Evolutionary conservation across 805 yeast species (phyloP).

Genomic region (Pichia nanzhaoensis): DNA sequence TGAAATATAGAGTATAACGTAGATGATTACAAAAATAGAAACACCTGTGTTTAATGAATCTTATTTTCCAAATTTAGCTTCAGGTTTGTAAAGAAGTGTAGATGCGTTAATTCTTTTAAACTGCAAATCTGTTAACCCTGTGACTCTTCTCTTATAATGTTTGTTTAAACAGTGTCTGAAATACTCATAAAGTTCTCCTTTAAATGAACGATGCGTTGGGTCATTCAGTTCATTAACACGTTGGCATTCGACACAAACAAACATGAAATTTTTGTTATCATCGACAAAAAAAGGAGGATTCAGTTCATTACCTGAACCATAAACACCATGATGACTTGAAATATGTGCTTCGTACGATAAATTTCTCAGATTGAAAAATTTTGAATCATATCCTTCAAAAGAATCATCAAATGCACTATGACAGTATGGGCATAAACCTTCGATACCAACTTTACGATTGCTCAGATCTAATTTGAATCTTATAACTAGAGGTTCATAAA

Average conservation of each 20-base stretch:
- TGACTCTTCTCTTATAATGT: too few species aligned
- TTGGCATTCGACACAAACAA: not conserved
- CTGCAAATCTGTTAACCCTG: too few species aligned
- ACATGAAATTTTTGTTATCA: not conserved
- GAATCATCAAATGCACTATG: conserved; percentile 7
- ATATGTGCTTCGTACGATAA: conserved; percentile 29
- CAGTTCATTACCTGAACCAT: conserved; percentile 26
- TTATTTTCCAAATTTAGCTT: too few species aligned
- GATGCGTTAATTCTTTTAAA: too few species aligned
- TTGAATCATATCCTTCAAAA: conserved; percentile 5
- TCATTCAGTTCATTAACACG: not conserved
- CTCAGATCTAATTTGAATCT: conserved; percentile 14
- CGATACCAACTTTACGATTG: conserved; percentile 16
- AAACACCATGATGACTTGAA: conserved; percentile 29
- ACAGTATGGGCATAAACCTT: conserved; percentile 30
- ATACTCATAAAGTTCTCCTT: too few species aligned
- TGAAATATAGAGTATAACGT: too few species aligned
- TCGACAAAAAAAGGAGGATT: conserved; percentile 19
- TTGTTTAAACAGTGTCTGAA: too few species aligned
- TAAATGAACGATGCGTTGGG: too few species aligned
- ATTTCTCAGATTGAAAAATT: conserved; percentile 23
- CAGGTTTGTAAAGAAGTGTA: too few species aligned
- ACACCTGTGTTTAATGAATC: too few species aligned
- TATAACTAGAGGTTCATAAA: conserved; percentile 18
- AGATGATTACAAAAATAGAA: too few species aligned